A percentile compares a stretch with the other conserved stretches of the same genome.
These are phyloP conservation scores for Dacryopinax spathularia DNA, from an alignment of 768 basidiomycete genomes.

Conservation along the genomic window DNA sequence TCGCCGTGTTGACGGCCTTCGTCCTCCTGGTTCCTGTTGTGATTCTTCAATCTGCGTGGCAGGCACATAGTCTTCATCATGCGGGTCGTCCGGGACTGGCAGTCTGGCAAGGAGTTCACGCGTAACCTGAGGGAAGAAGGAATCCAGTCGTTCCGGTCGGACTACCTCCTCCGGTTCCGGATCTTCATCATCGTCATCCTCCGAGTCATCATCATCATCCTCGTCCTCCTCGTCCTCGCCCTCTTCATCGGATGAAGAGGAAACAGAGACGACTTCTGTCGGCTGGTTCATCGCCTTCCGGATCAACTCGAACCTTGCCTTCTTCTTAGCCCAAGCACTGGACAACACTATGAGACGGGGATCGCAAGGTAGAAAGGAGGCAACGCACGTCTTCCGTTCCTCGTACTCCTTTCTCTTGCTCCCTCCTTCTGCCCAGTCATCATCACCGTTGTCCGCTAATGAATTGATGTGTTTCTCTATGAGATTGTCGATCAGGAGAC, in stretches of 20 bases:
- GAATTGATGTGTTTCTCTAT: background rate
- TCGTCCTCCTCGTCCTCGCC: background rate
- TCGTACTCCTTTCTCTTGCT: background rate
- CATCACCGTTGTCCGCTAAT: background rate
- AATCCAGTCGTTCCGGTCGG: no score
- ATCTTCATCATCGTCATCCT: background rate
- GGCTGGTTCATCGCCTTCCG: background rate
- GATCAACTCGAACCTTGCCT: background rate
- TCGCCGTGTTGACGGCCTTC: no score
- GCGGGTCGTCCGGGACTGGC: background rate
- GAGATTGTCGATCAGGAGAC: background rate
- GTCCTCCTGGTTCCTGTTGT: background rate
- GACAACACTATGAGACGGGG: background rate
- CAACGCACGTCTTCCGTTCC: background rate
- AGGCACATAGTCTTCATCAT: background rate
- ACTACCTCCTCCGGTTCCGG: no score
- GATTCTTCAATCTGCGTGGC: background rate
- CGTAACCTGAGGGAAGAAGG: background rate
- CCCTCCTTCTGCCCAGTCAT: background rate
- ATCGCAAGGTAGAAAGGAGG: background rate
- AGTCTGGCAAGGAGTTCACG: background rate
- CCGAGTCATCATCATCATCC: background rate
- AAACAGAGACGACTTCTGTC: background rate
- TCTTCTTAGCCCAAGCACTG: background rate
- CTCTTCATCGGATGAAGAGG: no score